Evolutionary conservation across 2,329 filamentous ascomycete species (phyloP).

Genomic region (Cephalotrichum gorgonifer): DNA sequence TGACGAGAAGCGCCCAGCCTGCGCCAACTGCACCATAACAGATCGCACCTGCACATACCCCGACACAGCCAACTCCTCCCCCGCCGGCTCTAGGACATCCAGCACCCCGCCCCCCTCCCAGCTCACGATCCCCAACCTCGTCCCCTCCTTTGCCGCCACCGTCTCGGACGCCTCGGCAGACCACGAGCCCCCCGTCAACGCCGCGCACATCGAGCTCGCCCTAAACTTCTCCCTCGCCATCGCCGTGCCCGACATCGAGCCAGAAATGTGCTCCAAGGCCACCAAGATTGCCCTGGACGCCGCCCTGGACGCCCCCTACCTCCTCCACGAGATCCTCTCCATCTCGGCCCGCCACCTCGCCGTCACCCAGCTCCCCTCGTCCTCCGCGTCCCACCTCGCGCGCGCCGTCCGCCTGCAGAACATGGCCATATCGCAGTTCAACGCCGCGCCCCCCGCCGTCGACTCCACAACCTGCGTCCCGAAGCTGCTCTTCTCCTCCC

Average conservation of each 20-base stretch:
- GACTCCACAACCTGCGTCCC: constrained; percentile 19
- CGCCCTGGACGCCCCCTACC: constrained; percentile 18
- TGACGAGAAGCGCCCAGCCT: constrained; percentile 17
- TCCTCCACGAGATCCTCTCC: constrained; percentile 24
- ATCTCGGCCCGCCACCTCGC: constrained; percentile 24
- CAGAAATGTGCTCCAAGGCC: constrained; percentile 4
- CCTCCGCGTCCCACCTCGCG: constrained; percentile 13
- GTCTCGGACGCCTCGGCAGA: background rate
- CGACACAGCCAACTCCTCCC: background rate
- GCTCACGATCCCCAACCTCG: background rate
- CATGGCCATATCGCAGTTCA: constrained; percentile 17
- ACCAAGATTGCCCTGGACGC: constrained; percentile 13
- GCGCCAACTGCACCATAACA: constrained; percentile 16
- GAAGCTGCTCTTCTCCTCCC: constrained; percentile 20
- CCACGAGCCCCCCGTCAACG: constrained; percentile 14
- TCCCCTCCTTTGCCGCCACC: constrained; percentile 4
- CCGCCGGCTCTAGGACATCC: background rate
- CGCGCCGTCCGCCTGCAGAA: constrained; percentile 20
- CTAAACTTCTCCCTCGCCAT: constrained; percentile 19
- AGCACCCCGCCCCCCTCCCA: constrained; percentile 2
- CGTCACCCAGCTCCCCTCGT: constrained; percentile 13
- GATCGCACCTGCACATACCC: constrained; percentile 16
- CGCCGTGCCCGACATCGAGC: constrained; percentile 10
- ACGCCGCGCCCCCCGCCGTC: constrained; percentile 12
- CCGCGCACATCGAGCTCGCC: constrained; percentile 23